phyloP scores from a whole-genome alignment of 169 alveolate genomes.

The Perkinsus olseni region DNA sequence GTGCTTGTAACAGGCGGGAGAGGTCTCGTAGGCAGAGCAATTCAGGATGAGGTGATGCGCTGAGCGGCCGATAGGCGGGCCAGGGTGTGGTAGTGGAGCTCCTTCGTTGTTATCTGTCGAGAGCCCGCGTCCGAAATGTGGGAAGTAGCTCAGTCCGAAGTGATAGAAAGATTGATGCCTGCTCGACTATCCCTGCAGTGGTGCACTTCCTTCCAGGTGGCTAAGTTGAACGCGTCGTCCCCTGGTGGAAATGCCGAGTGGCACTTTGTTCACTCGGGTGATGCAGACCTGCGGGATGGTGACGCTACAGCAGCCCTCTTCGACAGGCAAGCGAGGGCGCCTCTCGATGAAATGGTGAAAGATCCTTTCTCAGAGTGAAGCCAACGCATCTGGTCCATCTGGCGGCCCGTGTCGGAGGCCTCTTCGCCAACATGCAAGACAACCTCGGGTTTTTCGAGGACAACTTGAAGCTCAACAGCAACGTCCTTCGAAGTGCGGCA shows the following conservation, averaged over 20 bases:
- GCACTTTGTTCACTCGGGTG: background rate
- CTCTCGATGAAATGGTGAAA: background rate
- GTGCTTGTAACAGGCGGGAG: background rate
- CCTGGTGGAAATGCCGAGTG: background rate
- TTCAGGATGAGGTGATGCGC: background rate
- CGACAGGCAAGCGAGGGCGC: background rate
- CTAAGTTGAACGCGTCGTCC: background rate
- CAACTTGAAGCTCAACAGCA: constrained; percentile 27
- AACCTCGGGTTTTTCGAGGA: constrained; percentile 32
- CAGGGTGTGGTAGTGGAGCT: too few relatives aligned
- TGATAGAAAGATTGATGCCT: too few relatives aligned
- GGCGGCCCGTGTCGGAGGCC: constrained; percentile 50
- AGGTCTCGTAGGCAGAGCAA: background rate
- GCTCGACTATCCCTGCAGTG: too few relatives aligned
- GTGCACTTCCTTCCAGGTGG: background rate
- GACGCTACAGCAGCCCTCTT: background rate
- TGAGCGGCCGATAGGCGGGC: too few relatives aligned
- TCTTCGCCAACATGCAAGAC: constrained; percentile 39
- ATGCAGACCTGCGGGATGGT: background rate
- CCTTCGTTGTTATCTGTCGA: too few relatives aligned
- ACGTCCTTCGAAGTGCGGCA: constrained; percentile 1
- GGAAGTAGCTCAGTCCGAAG: too few relatives aligned
- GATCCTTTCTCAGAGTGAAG: background rate
- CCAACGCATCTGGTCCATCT: constrained; percentile 39
- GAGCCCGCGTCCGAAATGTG: too few relatives aligned